phyloP scores from a whole-genome alignment of 805 yeast genomes.

The Wickerhamia fluorescens region DNA sequence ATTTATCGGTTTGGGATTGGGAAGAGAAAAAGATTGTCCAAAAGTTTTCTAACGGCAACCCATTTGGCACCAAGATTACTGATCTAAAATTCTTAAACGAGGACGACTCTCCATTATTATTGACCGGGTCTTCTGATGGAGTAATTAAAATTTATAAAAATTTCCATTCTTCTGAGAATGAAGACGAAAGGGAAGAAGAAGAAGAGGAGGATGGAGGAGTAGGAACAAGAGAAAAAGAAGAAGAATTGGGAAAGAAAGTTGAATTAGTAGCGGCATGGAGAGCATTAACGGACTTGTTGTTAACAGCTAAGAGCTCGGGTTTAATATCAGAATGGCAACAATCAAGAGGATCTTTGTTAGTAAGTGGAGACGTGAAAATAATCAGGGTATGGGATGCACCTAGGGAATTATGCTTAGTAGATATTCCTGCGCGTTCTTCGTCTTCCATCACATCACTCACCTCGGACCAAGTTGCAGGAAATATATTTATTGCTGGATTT shows the following conservation, averaged over 20 bases:
- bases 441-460: constrained; percentile 85
- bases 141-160: constrained; percentile 80
- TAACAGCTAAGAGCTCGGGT: constrained; percentile 78
- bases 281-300: constrained; percentile 76
- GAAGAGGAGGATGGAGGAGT: constrained; percentile 2
- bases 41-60: constrained; percentile 76
- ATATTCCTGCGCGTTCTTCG: constrained; percentile 86
- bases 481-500: constrained; percentile 84
- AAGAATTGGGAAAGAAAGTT: constrained; percentile 70
- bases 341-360: constrained; percentile 81
- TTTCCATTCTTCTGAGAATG: constrained; percentile 46
- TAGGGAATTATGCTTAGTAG: constrained; percentile 76
- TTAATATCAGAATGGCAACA: constrained; percentile 95
- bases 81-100: constrained; percentile 84
- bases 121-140: constrained; percentile 92
- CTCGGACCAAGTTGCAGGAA: constrained; percentile 93
- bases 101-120: constrained; percentile 78
- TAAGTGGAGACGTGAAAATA: constrained; percentile 90
- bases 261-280: constrained; percentile 85
- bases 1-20: constrained; percentile 88
- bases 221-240: constrained; percentile 47
- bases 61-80: constrained; percentile 81
- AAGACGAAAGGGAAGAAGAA: constrained; percentile 4
- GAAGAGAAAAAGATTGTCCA: constrained; percentile 47
- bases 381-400: constrained; percentile 97